phyloP scores from a whole-genome alignment of 305 asterid species.

The Fraxinus albicans region DNA sequence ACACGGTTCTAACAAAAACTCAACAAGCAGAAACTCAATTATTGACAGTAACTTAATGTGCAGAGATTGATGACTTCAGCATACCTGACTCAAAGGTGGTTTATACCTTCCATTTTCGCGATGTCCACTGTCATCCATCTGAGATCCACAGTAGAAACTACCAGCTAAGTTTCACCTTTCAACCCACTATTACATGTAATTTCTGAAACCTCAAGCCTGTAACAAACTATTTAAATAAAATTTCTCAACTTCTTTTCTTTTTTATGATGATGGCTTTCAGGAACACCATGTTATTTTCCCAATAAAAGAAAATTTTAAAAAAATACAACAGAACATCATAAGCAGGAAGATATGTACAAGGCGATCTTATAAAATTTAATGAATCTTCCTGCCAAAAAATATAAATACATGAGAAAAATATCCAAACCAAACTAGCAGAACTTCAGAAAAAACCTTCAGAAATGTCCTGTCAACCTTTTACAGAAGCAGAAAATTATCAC shows the following conservation, averaged over 20 bases:
- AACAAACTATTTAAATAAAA: neutral
- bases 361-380: neutral
- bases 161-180: constrained; percentile 23
- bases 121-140: constrained; percentile 82
- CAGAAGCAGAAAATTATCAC: neutral
- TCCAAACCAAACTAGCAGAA: neutral
- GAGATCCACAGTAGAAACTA: constrained; percentile 26
- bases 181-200: constrained; percentile 17
- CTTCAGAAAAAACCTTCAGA: neutral
- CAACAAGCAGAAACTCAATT: neutral
- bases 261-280: neutral
- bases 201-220: constrained; percentile 14
- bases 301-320: neutral
- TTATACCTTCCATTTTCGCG: constrained; percentile 89
- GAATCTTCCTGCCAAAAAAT: neutral
- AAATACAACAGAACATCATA: neutral
- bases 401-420: neutral
- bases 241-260: neutral
- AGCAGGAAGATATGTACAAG: neutral
- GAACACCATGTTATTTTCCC: neutral
- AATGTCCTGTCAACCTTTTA: neutral
- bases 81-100: constrained; percentile 85
- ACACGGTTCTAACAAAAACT: neutral
- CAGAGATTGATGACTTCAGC: neutral
- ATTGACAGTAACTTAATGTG: neutral